A percentile compares a stretch with the other conserved stretches of the same genome.
These are phyloP conservation scores for Xylaria intraflava DNA, from an alignment of 495 filamentous ascomycete species.

Conservation along the genomic window DNA sequence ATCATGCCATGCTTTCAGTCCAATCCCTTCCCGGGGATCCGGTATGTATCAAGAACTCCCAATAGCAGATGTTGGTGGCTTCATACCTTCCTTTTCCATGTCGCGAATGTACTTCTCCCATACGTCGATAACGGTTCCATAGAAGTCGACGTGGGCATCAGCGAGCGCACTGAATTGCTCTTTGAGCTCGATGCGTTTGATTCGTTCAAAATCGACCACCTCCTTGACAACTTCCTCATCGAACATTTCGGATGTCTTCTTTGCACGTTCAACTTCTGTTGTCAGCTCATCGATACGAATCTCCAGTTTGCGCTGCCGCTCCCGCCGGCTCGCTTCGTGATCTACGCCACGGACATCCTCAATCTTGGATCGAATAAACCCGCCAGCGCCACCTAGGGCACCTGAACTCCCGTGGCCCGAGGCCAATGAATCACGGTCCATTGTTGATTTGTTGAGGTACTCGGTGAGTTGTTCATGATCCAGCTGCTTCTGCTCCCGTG, in stretches of 20 bases:
- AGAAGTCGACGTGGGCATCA: constrained; percentile 82
- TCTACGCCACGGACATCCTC: constrained; percentile 96
- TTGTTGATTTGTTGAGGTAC: constrained; percentile 82
- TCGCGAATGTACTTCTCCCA: constrained; percentile 88
- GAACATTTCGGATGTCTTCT: constrained; percentile 75
- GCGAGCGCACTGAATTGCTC: constrained; percentile 76
- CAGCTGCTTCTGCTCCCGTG: constrained; percentile 93
- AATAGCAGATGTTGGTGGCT: constrained; percentile 10
- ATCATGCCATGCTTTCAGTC: background rate
- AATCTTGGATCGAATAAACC: constrained; percentile 91
- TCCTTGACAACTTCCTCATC: constrained; percentile 92
- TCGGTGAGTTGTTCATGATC: constrained; percentile 95
- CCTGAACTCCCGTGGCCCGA: constrained; percentile 53
- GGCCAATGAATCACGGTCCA: constrained; percentile 82
- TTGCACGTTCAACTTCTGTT: constrained; percentile 77
- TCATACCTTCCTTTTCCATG: constrained; percentile 64
- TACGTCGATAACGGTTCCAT: constrained; percentile 65
- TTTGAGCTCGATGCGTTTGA: constrained; percentile 90
- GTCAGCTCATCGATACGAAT: constrained; percentile 85
- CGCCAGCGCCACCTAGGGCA: constrained; percentile 58
- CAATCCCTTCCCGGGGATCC: background rate
- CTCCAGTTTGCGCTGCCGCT: constrained; percentile 82
- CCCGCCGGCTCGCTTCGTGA: constrained; percentile 82
- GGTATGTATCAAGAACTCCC: constrained; percentile 1
- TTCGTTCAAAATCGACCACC: constrained; percentile 88